Conservation (phyloP, 1,284 basidiomycete genomes). For the Microbotryum lychnidis-dioicae region DNA sequence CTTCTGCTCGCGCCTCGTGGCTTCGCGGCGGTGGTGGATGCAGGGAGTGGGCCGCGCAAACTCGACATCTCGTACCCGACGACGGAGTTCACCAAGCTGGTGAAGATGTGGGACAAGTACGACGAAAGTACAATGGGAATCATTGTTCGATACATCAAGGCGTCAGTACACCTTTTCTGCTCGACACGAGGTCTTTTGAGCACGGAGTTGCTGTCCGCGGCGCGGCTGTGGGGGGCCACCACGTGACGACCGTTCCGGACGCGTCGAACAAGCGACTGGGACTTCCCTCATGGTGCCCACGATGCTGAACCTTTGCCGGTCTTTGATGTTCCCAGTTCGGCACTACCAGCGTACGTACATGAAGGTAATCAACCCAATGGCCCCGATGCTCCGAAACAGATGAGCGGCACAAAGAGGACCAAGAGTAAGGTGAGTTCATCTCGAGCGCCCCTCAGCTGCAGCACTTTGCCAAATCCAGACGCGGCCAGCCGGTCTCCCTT, state of each 20-base stretch:
- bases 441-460: too few species aligned
- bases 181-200: too few species aligned
- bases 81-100: slow-evolving; percentile 87
- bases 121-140: slow-evolving; percentile 91
- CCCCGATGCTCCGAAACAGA: slow-evolving; percentile 1
- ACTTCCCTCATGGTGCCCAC: too few species aligned
- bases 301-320: too few species aligned
- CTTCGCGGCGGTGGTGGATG: not conserved
- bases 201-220: too few species aligned
- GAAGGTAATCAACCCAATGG: slow-evolving; percentile 22
- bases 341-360: slow-evolving; percentile 23
- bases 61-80: slow-evolving; percentile 97
- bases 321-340: slow-evolving; percentile 10
- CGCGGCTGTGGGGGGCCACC: too few species aligned
- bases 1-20: not conserved
- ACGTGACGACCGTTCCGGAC: not conserved
- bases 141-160: slow-evolving; percentile 85
- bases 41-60: slow-evolving; percentile 44
- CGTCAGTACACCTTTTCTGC: slow-evolving; percentile 48
- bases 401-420: slow-evolving; percentile 24
- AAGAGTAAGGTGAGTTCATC: slow-evolving; percentile 10
- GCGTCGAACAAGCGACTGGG: too few species aligned
- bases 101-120: slow-evolving; percentile 93
- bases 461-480: too few species aligned
- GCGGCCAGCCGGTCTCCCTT: too few species aligned